These are phyloP conservation scores for Acer campestre DNA, from an alignment of 345 rosid species.

Conservation along the genomic window DNA sequence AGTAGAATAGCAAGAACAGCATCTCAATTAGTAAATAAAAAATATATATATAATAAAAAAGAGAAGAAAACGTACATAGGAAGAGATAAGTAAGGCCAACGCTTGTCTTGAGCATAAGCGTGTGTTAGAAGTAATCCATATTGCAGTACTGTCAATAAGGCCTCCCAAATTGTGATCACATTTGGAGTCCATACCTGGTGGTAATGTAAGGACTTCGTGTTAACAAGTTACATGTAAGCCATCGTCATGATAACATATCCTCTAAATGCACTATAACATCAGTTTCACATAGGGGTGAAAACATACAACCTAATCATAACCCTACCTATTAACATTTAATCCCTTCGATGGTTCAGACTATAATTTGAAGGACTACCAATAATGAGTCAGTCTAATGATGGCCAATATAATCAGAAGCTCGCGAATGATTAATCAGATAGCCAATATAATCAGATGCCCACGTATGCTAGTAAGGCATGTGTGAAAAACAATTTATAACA, in stretches of 20 bases:
- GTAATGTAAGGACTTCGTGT: slow-evolving; percentile 19
- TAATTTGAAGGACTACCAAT: not conserved
- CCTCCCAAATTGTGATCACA: slow-evolving; percentile 83
- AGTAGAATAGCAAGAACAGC: slow-evolving; percentile 16
- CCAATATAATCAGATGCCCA: not conserved
- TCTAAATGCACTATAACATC: slow-evolving; percentile 1
- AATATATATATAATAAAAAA: not conserved
- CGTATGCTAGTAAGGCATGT: not conserved
- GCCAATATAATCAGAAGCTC: too few species aligned
- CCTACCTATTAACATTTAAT: not conserved
- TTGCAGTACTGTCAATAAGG: slow-evolving; percentile 79
- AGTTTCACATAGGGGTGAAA: not conserved
- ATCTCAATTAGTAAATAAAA: not conserved
- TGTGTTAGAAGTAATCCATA: slow-evolving; percentile 71
- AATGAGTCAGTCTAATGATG: not conserved
- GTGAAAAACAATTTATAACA: not conserved
- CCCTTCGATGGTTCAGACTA: not conserved
- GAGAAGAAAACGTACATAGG: slow-evolving; percentile 61
- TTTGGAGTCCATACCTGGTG: slow-evolving; percentile 92
- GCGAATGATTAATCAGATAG: not conserved
- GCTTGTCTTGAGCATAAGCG: slow-evolving; percentile 94
- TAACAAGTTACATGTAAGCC: slow-evolving; percentile 9
- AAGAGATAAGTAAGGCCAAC: slow-evolving; percentile 89
- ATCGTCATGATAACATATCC: not conserved
- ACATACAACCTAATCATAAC: not conserved